Evolutionary conservation across 1,139 yeast species (phyloP), one percentile per base, ranked within the genome.

Genomic region (Magnusiomyces suaveolens): DNA sequence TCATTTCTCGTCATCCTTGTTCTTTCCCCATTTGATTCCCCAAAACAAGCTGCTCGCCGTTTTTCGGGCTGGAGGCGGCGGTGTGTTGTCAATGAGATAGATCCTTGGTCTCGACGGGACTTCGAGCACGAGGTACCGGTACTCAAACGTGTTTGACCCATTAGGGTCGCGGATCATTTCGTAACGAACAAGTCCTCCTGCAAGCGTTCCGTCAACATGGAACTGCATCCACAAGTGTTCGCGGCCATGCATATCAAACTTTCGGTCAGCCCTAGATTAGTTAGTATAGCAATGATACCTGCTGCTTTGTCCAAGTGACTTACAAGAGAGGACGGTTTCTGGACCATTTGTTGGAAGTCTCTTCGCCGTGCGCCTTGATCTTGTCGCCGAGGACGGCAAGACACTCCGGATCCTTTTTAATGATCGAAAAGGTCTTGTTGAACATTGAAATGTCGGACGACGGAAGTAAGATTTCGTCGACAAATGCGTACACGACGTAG

Each of bases 381-480:
- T 88, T 78, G 8, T 77, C 76, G 8, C 79, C 78, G 52, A 90
- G 73, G 39, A 82, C 66, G 60, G 74, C 71, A 62, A 83, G 83
- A 6, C 86, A 84, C 39, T 69, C 71, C 51, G 77, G 78, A 66
- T 84, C 87, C 58, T 81, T 74, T 66, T 89, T 90, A 39, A 88
- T 79, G 63, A 87, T 72, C 41, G 81, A 78, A 36, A 89, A 89
- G 1, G 95, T 95, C 63, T 87, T 80, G 71, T 89, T 89, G 74
- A 89, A 89, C 1, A 95, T 81, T 60, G 84, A 84, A 1, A 95
- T 90, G 66, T 89, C 97, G 26, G 96, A 95, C 0, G 95, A 83
- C 8, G 97, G 96, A 55, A 90, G 78, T 60, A 88, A 80, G 46
- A 89, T 72, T 66, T 89, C 97, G 2, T 86, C 77, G 20, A 86